A percentile compares a stretch with the other conserved stretches of the same genome.
Conservation (phyloP, 2,329 filamentous ascomycete species). For the Cordyceps militaris region DNA sequence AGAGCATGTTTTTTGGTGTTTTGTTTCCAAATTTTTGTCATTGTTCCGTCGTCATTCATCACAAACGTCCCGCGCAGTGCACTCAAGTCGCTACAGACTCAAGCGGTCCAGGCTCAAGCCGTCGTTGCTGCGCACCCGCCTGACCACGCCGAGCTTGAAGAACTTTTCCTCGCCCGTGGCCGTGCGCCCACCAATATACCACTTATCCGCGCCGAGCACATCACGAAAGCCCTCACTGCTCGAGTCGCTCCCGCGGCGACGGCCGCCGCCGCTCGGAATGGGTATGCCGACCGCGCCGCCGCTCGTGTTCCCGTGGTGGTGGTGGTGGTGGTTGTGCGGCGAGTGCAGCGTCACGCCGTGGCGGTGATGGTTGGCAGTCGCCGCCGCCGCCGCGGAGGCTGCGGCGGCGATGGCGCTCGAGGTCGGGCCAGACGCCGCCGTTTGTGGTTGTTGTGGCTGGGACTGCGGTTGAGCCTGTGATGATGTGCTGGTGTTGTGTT, state of each 20-base stretch:
- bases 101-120: conserved; percentile 67
- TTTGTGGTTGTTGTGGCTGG: conserved; percentile 12
- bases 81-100: conserved; percentile 57
- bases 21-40: not conserved
- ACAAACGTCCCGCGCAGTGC: not conserved
- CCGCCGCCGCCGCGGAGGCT: not conserved
- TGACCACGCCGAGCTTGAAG: conserved; percentile 72
- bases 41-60: not conserved
- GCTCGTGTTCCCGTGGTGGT: not conserved
- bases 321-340: conserved; percentile 17
- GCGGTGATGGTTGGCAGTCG: conserved; percentile 8
- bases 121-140: conserved; percentile 65
- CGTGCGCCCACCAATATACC: conserved; percentile 74
- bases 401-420: conserved; percentile 1
- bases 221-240: conserved; percentile 71
- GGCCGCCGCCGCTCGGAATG: conserved; percentile 29
- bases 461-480: not conserved
- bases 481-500: conserved; percentile 5
- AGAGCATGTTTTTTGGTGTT: not conserved
- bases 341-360: conserved; percentile 22
- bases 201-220: conserved; percentile 64
- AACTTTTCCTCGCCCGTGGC: conserved; percentile 72
- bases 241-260: conserved; percentile 65
- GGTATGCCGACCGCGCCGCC: conserved; percentile 27
- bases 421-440: conserved; percentile 1